A percentile compares a stretch with the other conserved stretches of the same genome.
Conservation (phyloP, 2,329 filamentous ascomycete species). For the Passalora sequoiae region DNA sequence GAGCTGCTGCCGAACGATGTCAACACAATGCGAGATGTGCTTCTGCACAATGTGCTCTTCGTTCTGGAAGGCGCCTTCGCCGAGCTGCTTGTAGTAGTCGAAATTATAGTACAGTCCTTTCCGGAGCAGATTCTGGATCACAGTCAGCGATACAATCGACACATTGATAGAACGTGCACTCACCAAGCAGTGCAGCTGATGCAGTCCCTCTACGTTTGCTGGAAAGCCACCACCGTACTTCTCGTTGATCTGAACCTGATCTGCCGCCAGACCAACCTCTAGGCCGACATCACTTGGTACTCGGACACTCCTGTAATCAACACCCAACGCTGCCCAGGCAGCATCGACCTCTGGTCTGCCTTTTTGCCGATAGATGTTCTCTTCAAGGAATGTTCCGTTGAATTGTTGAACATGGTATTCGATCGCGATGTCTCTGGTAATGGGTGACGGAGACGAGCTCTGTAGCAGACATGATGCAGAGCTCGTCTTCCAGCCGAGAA, state of each 20-base stretch:
- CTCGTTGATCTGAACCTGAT: constrained; percentile 52
- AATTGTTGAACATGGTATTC: constrained; percentile 36
- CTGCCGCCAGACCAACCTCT: constrained; percentile 46
- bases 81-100: constrained; percentile 48
- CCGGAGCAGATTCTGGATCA: constrained; percentile 54
- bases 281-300: constrained; percentile 15
- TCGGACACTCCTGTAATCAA: constrained; percentile 36
- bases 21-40: constrained; percentile 59
- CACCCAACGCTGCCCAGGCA: constrained; percentile 52
- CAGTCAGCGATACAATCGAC: no score
- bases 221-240: constrained; percentile 56
- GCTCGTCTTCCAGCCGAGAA: constrained; percentile 8
- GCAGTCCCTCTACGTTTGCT: constrained; percentile 54
- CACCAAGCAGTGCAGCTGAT: constrained; percentile 54
- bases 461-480: constrained; percentile 6
- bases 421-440: constrained; percentile 18
- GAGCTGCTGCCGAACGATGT: constrained; percentile 59
- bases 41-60: constrained; percentile 50
- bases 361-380: constrained; percentile 50
- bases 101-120: constrained; percentile 58
- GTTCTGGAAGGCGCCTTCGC: constrained; percentile 53
- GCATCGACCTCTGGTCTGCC: constrained; percentile 46
- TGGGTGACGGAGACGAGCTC: constrained; percentile 13
- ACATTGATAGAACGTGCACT: no score
- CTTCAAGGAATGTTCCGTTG: constrained; percentile 54